These are phyloP conservation scores for Alternaria postmessia DNA, from an alignment of 2,329 filamentous ascomycete species.

Conservation along the genomic window DNA sequence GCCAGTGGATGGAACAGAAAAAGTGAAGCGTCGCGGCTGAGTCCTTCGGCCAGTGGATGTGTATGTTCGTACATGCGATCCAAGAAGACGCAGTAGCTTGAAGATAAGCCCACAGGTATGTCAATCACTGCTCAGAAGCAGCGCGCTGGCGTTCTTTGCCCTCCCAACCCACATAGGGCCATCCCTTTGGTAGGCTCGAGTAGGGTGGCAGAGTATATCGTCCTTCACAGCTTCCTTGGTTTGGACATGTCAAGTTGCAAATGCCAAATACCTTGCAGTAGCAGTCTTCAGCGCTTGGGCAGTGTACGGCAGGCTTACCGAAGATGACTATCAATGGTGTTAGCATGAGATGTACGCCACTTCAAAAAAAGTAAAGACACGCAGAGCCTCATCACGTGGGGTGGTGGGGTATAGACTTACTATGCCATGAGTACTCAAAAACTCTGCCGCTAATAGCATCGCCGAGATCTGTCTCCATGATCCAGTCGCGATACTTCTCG, in stretches of 20 bases:
- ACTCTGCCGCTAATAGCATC: constrained; percentile 62
- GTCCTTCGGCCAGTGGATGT: not conserved
- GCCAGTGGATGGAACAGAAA: not conserved
- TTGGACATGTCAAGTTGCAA: constrained; percentile 59
- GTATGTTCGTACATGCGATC: not conserved
- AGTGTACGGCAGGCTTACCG: constrained; percentile 60
- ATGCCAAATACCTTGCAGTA: constrained; percentile 73
- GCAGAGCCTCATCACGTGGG: constrained; percentile 8
- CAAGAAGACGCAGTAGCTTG: not conserved
- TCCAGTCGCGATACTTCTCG: constrained; percentile 58
- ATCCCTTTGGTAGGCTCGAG: constrained; percentile 66
- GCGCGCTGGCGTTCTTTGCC: constrained; percentile 43
- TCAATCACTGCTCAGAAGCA: constrained; percentile 29
- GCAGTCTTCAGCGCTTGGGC: constrained; percentile 67
- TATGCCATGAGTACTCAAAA: constrained; percentile 68
- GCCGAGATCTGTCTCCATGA: constrained; percentile 55
- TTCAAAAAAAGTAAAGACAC: not conserved
- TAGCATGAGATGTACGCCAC: constrained; percentile 21
- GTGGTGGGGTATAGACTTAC: constrained; percentile 47
- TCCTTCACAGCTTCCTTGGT: constrained; percentile 60
- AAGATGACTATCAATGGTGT: constrained; percentile 44
- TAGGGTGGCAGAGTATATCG: constrained; percentile 68
- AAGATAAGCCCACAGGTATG: not conserved
- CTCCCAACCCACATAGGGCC: constrained; percentile 67
- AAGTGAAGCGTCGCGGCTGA: not conserved